Conservation (phyloP, 495 filamentous ascomycete species). For the Trichoderma erinaceum region DNA sequence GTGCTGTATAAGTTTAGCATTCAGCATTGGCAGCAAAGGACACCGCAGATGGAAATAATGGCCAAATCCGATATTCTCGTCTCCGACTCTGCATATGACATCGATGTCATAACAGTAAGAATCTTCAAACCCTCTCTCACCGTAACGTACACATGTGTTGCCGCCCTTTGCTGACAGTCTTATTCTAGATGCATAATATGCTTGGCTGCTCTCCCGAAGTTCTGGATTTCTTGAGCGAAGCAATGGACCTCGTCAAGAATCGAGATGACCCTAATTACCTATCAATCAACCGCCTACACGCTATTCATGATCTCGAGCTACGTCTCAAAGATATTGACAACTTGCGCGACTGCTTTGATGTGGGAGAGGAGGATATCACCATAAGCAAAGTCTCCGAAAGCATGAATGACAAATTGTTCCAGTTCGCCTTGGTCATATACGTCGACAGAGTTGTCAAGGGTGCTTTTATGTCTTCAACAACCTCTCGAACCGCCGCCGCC, state of each 20-base stretch:
- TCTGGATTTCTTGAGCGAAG: constrained; percentile 18
- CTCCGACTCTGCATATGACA: constrained; percentile 16
- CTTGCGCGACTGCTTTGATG: constrained; percentile 13
- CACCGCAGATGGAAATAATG: constrained; percentile 13
- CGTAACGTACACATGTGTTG: background rate
- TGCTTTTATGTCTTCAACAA: constrained; percentile 4
- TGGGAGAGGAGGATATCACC: constrained; percentile 9
- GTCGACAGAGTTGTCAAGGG: constrained; percentile 19
- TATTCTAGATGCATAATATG: constrained; percentile 15
- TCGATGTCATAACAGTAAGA: background rate
- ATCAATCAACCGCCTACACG: constrained; percentile 1
- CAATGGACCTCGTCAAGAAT: constrained; percentile 7
- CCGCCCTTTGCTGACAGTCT: background rate
- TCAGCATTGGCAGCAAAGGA: constrained; percentile 20
- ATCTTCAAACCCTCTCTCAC: background rate
- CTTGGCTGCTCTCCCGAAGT: constrained; percentile 23
- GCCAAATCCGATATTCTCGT: constrained; percentile 20
- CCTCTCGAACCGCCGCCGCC: constrained; percentile 3
- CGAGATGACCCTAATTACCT: constrained; percentile 2
- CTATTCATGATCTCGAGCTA: background rate
- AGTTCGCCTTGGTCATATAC: constrained; percentile 20
- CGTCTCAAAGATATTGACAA: background rate
- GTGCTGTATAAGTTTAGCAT: constrained; percentile 23
- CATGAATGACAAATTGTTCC: constrained; percentile 17
- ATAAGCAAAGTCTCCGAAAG: background rate